Conservation (phyloP, 352 stramenopile species). For the Halophytophthora polymorphica region DNA sequence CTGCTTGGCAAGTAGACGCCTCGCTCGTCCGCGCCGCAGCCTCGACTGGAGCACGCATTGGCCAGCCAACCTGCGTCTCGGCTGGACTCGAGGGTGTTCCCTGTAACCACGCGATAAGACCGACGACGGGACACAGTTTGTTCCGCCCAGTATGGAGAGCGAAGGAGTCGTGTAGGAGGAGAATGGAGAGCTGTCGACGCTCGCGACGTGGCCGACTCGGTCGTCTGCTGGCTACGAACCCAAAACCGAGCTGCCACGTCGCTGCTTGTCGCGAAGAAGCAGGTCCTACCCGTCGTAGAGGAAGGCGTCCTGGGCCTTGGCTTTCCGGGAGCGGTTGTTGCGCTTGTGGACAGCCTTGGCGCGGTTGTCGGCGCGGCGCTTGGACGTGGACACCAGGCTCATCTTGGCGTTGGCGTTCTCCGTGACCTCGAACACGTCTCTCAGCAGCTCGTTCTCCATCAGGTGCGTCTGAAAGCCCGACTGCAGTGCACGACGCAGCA, state of each 20-base stretch:
- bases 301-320: slow-evolving; percentile 58
- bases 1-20: slow-evolving; percentile 57
- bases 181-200: too few species aligned
- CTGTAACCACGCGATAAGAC: too few species aligned
- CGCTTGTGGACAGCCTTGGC: slow-evolving; percentile 50
- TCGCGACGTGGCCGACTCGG: too few species aligned
- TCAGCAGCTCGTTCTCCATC: slow-evolving; percentile 52
- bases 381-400: slow-evolving; percentile 44
- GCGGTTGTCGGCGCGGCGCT: slow-evolving; percentile 45
- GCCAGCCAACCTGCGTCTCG: too few species aligned
- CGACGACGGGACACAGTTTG: too few species aligned
- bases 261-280: neutral
- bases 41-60: too few species aligned
- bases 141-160: too few species aligned
- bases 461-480: slow-evolving; percentile 62
- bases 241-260: neutral
- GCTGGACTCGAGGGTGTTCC: too few species aligned
- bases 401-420: slow-evolving; percentile 46
- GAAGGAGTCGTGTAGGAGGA: too few species aligned
- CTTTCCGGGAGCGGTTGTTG: slow-evolving; percentile 54
- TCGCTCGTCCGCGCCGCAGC: neutral
- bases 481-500: slow-evolving; percentile 49
- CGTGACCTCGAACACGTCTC: slow-evolving; percentile 59
- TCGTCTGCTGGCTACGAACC: too few species aligned
- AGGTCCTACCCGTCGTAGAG: slow-evolving; percentile 49